These are phyloP conservation scores for Hanseniaspora singularis DNA, from an alignment of 805 yeast genomes.

Conservation along the genomic window DNA sequence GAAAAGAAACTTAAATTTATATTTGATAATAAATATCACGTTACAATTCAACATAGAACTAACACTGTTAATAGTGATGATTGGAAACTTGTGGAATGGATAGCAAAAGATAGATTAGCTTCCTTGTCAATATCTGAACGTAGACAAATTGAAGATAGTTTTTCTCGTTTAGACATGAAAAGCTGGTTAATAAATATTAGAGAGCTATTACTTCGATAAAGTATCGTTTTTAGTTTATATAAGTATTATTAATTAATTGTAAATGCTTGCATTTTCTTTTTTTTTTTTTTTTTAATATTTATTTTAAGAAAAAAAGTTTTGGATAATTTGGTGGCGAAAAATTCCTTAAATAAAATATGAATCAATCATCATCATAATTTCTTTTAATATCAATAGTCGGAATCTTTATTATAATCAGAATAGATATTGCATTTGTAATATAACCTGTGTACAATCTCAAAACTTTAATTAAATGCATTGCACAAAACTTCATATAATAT, in stretches of 20 bases:
- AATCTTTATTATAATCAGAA: too few relatives aligned
- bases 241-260: too few relatives aligned
- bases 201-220: slow-evolving; percentile 4
- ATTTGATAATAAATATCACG: slow-evolving; percentile 5
- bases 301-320: too few relatives aligned
- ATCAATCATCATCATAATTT: too few relatives aligned
- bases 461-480: too few relatives aligned
- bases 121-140: not conserved
- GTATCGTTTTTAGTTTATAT: too few relatives aligned
- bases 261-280: not conserved
- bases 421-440: too few relatives aligned
- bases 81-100: slow-evolving; percentile 10
- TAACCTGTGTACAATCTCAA: too few relatives aligned
- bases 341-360: too few relatives aligned
- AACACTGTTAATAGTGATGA: not conserved
- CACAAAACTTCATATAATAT: too few relatives aligned
- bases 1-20: not conserved
- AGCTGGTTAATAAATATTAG: slow-evolving; percentile 8
- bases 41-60: not conserved
- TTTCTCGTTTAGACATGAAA: slow-evolving; percentile 4
- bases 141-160: slow-evolving; percentile 6
- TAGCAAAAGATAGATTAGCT: not conserved
- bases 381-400: too few relatives aligned
- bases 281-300: not conserved
- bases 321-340: too few relatives aligned